Percentiles rank a stretch among this genome's conserved stretches.
Conservation (phyloP, 1,284 basidiomycete species). For the Leccinum cinnamomeum region DNA sequence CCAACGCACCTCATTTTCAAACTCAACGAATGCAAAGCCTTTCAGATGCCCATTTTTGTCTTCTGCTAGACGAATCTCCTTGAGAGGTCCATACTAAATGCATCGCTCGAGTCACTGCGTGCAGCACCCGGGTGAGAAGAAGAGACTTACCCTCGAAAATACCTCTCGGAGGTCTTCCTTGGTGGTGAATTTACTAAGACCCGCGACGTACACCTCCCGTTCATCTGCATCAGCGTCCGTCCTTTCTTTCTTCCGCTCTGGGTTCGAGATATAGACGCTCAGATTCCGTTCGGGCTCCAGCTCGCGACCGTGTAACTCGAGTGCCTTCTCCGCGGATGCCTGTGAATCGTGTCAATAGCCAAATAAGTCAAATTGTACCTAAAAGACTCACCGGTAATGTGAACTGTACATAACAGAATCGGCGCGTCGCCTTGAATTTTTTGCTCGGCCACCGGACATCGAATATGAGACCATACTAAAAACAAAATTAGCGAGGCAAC, state of each 20-base stretch:
- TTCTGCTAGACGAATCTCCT: conserved; percentile 75
- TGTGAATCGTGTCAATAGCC: conserved; percentile 29
- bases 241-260: conserved; percentile 82
- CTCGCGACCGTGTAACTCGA: conserved; percentile 77
- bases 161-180: conserved; percentile 74
- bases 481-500: conserved; percentile 9
- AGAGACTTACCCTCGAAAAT: conserved; percentile 63
- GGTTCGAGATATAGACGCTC: conserved; percentile 89
- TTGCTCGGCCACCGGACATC: conserved; percentile 98
- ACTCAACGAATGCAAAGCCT: conserved; percentile 95
- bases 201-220: conserved; percentile 83
- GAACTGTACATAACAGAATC: conserved; percentile 96
- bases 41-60: conserved; percentile 73
- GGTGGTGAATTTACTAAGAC: conserved; percentile 73
- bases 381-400: conserved; percentile 67
- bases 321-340: conserved; percentile 73
- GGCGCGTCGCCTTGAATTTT: conserved; percentile 85
- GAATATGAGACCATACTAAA: conserved; percentile 85
- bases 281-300: conserved; percentile 66
- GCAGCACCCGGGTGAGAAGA: not conserved
- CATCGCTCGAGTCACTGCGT: conserved; percentile 11
- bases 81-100: conserved; percentile 75
- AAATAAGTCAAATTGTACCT: not conserved
- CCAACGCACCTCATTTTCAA: conserved; percentile 66
- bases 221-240: conserved; percentile 84